Conservation (phyloP, 2,329 filamentous ascomycete genomes). For the Calonectria pseudoturangicola region DNA sequence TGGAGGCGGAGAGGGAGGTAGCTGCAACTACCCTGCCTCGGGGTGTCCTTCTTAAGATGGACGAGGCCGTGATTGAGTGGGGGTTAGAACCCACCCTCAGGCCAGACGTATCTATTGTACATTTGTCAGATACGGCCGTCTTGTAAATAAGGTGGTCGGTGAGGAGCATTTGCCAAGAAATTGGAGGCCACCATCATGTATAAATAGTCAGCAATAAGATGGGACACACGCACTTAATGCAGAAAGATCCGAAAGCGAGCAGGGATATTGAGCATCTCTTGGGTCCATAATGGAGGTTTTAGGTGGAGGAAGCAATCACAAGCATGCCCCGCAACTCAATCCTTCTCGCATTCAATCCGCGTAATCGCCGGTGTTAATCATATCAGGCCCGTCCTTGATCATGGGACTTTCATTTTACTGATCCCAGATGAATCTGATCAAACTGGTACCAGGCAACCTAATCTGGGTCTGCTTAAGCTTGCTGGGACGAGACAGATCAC, state of each 20-base stretch:
- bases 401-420: neutral
- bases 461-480: constrained; percentile 17
- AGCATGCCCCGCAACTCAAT: constrained; percentile 18
- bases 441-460: neutral
- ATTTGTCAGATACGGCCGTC: neutral
- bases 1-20: constrained; percentile 61
- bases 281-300: neutral
- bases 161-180: neutral
- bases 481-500: neutral
- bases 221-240: neutral
- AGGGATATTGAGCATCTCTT: neutral
- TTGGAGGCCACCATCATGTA: neutral
- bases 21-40: constrained; percentile 41
- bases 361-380: neutral
- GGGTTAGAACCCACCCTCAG: too few relatives aligned
- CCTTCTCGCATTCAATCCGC: constrained; percentile 7
- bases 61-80: constrained; percentile 8
- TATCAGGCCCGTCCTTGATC: neutral
- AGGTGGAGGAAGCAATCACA: constrained; percentile 22
- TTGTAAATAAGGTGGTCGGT: constrained; percentile 3
- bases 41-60: constrained; percentile 65
- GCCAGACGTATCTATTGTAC: neutral
- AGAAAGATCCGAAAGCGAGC: neutral
- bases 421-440: constrained; percentile 8
- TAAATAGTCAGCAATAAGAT: constrained; percentile 18